Percentiles rank a stretch among this genome's conserved stretches.
phyloP scores from a whole-genome alignment of 2,329 filamentous ascomycete species.

The Pestalotiopsis sp. region DNA sequence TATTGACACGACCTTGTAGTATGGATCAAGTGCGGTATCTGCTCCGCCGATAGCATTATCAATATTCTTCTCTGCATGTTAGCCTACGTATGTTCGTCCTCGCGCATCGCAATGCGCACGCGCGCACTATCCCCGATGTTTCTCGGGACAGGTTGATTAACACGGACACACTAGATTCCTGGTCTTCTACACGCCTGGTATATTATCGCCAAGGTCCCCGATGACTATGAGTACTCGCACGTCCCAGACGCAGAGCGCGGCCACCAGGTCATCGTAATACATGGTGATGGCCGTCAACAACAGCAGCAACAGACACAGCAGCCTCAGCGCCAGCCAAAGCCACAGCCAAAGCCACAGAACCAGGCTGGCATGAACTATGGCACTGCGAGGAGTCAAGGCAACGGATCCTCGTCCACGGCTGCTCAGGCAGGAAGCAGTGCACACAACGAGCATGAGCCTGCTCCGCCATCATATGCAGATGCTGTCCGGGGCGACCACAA shows the following conservation, averaged over 20 bases:
- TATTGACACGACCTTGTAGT: constrained; percentile 52
- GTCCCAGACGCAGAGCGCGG: constrained; percentile 57
- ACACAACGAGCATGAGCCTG: constrained; percentile 38
- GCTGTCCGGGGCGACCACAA: constrained; percentile 90
- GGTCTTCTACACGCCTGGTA: constrained; percentile 97
- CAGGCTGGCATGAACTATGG: constrained; percentile 50
- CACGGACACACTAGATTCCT: constrained; percentile 56
- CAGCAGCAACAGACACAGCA: constrained; percentile 34
- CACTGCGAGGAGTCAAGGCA: constrained; percentile 33
- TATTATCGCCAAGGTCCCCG: constrained; percentile 90
- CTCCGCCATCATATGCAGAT: constrained; percentile 87
- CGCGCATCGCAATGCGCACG: not conserved
- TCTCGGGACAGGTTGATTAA: constrained; percentile 7
- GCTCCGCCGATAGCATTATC: constrained; percentile 88
- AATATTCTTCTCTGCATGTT: constrained; percentile 88
- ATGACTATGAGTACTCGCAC: constrained; percentile 72
- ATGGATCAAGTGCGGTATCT: constrained; percentile 96
- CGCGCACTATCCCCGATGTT: constrained; percentile 33
- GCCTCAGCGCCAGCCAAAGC: constrained; percentile 32
- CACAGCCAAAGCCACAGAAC: constrained; percentile 33
- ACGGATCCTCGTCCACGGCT: constrained; percentile 33
- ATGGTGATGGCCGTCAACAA: constrained; percentile 38
- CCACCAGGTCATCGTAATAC: constrained; percentile 77
- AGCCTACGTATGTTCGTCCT: constrained; percentile 55
- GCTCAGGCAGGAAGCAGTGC: constrained; percentile 46